Conservation (phyloP, 306 rosid genomes). For the Dryas octopetala region DNA sequence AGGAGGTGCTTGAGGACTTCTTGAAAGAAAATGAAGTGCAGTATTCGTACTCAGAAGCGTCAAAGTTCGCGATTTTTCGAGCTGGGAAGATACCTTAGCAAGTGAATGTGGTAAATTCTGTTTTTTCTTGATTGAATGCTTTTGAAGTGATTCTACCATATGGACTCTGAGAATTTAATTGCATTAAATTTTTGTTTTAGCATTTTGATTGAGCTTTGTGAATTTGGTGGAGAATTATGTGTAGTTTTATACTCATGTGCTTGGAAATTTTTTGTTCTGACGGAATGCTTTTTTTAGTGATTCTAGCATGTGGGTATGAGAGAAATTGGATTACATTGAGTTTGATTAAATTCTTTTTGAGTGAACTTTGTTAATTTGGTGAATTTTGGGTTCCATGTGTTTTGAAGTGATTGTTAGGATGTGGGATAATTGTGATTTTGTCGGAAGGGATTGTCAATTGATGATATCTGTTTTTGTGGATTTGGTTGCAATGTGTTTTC, state of each 20-base stretch:
- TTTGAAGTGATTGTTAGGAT: too few relatives aligned
- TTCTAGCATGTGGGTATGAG: not conserved
- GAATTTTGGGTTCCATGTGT: too few relatives aligned
- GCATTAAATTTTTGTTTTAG: not conserved
- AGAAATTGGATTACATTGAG: not conserved
- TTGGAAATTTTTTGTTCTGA: not conserved
- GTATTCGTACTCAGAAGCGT: slow-evolving; percentile 54
- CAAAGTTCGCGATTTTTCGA: slow-evolving; percentile 71
- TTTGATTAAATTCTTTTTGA: not conserved
- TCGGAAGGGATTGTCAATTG: too few relatives aligned
- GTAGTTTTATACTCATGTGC: not conserved
- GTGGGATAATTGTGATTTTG: too few relatives aligned
- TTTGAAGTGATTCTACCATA: not conserved
- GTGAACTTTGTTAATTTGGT: too few relatives aligned
- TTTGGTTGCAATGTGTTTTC: too few relatives aligned
- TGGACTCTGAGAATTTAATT: not conserved
- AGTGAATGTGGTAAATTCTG: slow-evolving; percentile 8
- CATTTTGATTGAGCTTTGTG: not conserved
- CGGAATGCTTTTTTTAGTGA: not conserved
- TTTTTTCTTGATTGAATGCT: not conserved
- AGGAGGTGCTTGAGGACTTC: slow-evolving; percentile 58
- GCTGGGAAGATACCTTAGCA: slow-evolving; percentile 43
- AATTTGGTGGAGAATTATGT: not conserved
- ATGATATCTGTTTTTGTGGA: too few relatives aligned
- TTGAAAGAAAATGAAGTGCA: slow-evolving; percentile 63